These are phyloP conservation scores for Excoecaria agallocha DNA, from an alignment of 345 rosid species.

Conservation along the genomic window DNA sequence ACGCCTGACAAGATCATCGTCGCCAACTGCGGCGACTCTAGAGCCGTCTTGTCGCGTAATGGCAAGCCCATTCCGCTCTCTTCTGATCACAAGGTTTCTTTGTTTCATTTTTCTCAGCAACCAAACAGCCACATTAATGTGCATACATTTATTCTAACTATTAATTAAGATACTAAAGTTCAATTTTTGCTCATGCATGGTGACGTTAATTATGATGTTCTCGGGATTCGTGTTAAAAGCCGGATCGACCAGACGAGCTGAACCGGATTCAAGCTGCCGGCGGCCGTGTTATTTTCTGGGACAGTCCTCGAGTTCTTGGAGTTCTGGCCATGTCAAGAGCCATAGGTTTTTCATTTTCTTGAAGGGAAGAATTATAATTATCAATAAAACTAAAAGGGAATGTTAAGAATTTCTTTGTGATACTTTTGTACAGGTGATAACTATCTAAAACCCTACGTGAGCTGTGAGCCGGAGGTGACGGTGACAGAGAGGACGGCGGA, in stretches of 20 bases:
- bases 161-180: not conserved
- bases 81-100: conserved; percentile 33
- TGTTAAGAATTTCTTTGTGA: not conserved
- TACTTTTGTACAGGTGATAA: conserved; percentile 33
- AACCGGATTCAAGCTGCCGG: conserved; percentile 40
- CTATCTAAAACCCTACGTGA: conserved; percentile 39
- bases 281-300: conserved; percentile 46
- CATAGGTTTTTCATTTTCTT: conserved; percentile 22
- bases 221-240: conserved; percentile 19
- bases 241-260: conserved; percentile 44
- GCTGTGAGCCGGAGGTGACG: conserved; percentile 43
- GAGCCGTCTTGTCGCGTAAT: conserved; percentile 52
- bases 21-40: conserved; percentile 56
- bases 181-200: not conserved
- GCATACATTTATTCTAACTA: not conserved
- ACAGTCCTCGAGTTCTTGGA: conserved; percentile 41
- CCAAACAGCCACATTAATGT: not conserved
- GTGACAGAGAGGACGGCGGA: conserved; percentile 28
- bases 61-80: conserved; percentile 39
- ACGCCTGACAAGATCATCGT: conserved; percentile 37
- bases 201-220: not conserved
- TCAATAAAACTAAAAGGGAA: not conserved
- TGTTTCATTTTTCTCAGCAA: not conserved
- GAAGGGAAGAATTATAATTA: not conserved
- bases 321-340: conserved; percentile 50